Conservation (phyloP, 495 filamentous ascomycete genomes). For the Annulohypoxylon moriforme region DNA sequence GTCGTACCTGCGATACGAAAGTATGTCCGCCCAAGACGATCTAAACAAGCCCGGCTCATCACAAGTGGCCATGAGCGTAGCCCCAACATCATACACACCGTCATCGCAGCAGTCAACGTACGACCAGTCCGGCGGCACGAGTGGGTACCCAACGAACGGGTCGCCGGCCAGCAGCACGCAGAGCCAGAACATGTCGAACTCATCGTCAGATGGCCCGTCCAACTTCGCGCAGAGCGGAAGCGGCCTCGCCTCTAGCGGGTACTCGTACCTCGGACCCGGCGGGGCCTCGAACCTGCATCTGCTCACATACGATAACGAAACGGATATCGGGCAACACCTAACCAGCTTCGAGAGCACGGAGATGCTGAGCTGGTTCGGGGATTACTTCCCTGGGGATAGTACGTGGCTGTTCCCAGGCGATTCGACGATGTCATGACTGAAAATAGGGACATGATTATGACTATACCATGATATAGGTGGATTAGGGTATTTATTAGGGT, state of each 20-base stretch:
- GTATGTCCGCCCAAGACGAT: conserved; percentile 45
- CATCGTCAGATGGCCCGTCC: conserved; percentile 39
- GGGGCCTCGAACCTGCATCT: conserved; percentile 48
- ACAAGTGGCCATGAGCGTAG: conserved; percentile 46
- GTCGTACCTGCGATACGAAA: conserved; percentile 53
- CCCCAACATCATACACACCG: conserved; percentile 43
- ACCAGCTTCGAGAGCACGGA: conserved; percentile 78
- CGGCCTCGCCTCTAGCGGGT: conserved; percentile 53
- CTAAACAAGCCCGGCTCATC: conserved; percentile 35
- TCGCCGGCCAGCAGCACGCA: conserved; percentile 51
- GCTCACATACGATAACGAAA: conserved; percentile 51
- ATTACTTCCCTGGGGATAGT: conserved; percentile 74
- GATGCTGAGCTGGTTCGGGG: conserved; percentile 72
- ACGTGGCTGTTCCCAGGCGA: conserved; percentile 59
- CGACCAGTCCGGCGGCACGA: conserved; percentile 36
- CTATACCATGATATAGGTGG: background rate
- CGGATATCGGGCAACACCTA: conserved; percentile 56
- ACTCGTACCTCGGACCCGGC: conserved; percentile 55
- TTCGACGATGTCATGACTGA: conserved; percentile 30
- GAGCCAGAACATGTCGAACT: conserved; percentile 26
- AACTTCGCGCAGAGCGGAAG: conserved; percentile 54
- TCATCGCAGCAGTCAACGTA: conserved; percentile 51
- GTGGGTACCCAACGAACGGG: conserved; percentile 37
- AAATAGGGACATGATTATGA: no score
- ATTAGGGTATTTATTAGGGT: background rate